Base-by-base conservation (phyloP, 768 basidiomycete genomes). In the Boletus rufocinnamomeus region DNA sequence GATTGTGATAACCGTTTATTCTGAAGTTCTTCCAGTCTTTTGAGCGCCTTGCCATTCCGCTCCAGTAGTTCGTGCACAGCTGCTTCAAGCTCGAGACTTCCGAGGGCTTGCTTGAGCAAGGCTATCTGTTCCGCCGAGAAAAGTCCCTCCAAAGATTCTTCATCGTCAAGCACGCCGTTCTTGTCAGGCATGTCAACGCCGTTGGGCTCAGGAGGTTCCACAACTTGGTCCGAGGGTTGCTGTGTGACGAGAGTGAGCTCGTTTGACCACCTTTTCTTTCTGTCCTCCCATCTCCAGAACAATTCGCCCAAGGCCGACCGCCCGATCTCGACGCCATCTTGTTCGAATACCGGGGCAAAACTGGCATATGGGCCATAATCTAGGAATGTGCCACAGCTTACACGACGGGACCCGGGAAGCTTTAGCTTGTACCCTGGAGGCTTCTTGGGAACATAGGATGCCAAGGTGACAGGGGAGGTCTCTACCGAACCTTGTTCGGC, bases 301-400 rank as follows among this genome's bases (percentile, higher is more conserved):
- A 85, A 72, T 68, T 89, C 82, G 16, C 83, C 85, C 56, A 93
- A 77, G 51, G 81, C 77, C 2, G 76, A 71, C 54, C 83, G 78
- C 4, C 90, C 90, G 7, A 92, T 74, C 65, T 89, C 83, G 50
- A 83, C 80, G n/a, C 86, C 86, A 58, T 89, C 86, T 62, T 90
- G 87, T 58, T 91, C 88, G 69, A 89, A 93, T 11, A 79, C 76
- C 1, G 91, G 91, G 0, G 91, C 91, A 72, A 93, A 93, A 66
- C 82, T 87, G 8, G 89, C 74, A 65, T 79, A 88, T 14, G 80
- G 79, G 0, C 91, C 92, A 66, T 93, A 93, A 71, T 94, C 88
- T 8, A 94, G 76, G 68, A 93, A 93, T 0, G 79, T 72, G 53
- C 88, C 89, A 28, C 84, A 79, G 45, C 83, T 81, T 38, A 91